These are phyloP conservation scores for Dictyostelium discoideum DNA, from an alignment of 78 protist species.

Conservation along the genomic window DNA sequence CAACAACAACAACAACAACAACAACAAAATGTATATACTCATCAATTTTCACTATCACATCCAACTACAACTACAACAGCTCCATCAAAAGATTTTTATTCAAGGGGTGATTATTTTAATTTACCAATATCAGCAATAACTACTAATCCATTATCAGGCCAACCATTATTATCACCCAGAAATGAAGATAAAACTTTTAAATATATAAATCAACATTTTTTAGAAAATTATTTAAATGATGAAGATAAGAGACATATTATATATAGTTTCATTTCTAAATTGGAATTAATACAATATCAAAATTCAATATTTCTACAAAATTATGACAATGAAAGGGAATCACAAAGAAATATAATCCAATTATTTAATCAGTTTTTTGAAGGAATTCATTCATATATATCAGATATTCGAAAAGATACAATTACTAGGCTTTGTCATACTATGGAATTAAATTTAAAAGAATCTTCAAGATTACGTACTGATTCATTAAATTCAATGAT, in stretches of 20 bases:
- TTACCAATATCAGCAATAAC: no score
- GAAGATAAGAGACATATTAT: neutral
- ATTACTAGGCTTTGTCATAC: no score
- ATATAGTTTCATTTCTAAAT: neutral
- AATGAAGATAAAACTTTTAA: neutral
- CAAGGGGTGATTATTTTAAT: no score
- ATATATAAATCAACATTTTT: neutral
- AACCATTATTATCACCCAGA: neutral
- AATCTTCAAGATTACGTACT: neutral
- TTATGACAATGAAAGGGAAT: neutral
- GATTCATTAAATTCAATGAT: neutral
- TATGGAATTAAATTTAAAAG: neutral
- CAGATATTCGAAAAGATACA: no score
- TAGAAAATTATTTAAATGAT: neutral
- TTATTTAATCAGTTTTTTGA: neutral
- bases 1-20: no score
- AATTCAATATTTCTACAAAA: neutral
- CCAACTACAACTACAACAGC: no score
- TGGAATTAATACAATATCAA: neutral
- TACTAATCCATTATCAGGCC: no score
- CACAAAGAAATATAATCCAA: neutral
- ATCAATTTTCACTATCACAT: neutral
- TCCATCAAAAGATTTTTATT: no score
- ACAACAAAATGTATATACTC: neutral
- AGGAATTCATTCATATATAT: no score